Base-by-base conservation (phyloP, 2,329 filamentous ascomycete species). In the Aspergillus sclerotialis region DNA sequence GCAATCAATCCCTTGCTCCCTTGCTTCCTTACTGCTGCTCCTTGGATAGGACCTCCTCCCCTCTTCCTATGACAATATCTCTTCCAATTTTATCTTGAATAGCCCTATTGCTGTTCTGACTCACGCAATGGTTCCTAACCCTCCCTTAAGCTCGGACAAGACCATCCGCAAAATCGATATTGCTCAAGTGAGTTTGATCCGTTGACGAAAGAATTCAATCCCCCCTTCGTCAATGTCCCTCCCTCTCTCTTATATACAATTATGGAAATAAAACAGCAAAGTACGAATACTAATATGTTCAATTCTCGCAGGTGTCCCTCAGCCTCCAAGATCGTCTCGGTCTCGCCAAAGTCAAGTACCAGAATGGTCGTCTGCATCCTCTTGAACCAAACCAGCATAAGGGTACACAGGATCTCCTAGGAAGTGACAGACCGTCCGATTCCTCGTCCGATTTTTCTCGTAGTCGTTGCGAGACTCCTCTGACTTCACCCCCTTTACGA, bases 261-360 rank as follows among this genome's bases (percentile, higher is more conserved):
- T 7, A 24, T 24, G 11, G 21, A 5, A 32, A 8, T 25, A 11
- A 7, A 16, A 15, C 12, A 23, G 9, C 12, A 13, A 10, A 14
- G 2, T 29, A 12, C 26, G 17, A 33, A 45, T 24, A 36, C 48
- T 55, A 40, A 58, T 42, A 24, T 25, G 18, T 25, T n/a, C 10
- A 10, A 23, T 19, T 43, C 49, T 35, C 24, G 35, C 41, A 96
- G 92, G 94, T 98, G 70, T 92, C 89, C 51, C 76, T 90, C 59
- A 84, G 84, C 55, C 73, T 98, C 36, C 88, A 96, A 67, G 88
- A 94, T 69, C 86, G 90, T 44, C 79, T 98, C 40, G 90, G 92
- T 39, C 78, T 96, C 45, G 92, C 92, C 58, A 92, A 93, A 64
- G 92, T 95, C 75, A 96, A 96, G 69, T 88, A 92, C 48, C 88